Conservation (phyloP, 2,329 filamentous ascomycete species). For the Capronia coronata region DNA sequence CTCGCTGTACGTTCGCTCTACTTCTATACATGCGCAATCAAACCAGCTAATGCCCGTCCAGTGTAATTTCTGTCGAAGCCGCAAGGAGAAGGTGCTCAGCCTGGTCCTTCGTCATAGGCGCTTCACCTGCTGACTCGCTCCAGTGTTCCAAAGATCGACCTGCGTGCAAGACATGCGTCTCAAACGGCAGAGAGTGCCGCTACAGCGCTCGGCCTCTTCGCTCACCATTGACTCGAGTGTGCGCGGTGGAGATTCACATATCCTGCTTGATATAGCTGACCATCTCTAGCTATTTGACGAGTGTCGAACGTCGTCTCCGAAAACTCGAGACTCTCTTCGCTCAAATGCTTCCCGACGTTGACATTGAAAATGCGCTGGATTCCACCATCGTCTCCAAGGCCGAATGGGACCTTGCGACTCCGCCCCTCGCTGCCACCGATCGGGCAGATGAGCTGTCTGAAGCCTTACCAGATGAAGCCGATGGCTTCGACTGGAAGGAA, state of each 20-base stretch:
- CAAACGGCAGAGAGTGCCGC: background rate
- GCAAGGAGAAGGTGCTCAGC: background rate
- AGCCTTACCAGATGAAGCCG: slow-evolving; percentile 3
- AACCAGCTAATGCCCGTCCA: background rate
- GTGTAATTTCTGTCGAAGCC: background rate
- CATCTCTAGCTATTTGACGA: background rate
- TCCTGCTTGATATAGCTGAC: background rate
- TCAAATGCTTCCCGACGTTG: background rate
- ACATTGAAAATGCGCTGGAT: background rate
- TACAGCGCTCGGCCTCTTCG: slow-evolving; percentile 1
- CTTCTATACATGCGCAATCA: background rate
- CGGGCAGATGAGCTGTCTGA: background rate
- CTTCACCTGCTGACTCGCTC: background rate
- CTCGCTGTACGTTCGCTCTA: background rate
- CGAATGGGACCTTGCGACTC: background rate
- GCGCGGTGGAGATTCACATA: background rate
- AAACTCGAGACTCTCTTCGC: background rate
- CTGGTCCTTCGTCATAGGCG: background rate
- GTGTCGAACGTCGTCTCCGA: background rate
- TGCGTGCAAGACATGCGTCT: background rate
- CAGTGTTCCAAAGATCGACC: slow-evolving; percentile 1
- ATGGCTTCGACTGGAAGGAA: slow-evolving; percentile 1
- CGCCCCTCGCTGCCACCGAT: background rate
- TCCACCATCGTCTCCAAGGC: background rate
- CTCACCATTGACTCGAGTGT: background rate